These are phyloP conservation scores for Xylariales sp. DNA, from an alignment of 2,329 filamentous ascomycete genomes.

Conservation along the genomic window DNA sequence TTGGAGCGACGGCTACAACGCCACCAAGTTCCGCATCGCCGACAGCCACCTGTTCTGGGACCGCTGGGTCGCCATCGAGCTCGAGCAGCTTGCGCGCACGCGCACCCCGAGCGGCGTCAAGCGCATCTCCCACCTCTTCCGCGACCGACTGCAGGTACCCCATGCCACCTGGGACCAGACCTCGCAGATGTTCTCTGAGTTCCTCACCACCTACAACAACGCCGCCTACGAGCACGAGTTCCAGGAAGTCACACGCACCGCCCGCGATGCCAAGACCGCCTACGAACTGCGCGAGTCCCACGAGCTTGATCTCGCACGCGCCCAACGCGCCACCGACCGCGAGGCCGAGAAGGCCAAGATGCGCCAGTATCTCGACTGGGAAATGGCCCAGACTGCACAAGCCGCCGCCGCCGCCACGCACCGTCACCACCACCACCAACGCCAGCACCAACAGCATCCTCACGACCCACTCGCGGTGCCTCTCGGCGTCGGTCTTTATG, in stretches of 20 bases:
- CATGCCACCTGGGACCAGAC: conserved; percentile 82
- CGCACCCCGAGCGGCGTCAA: conserved; percentile 68
- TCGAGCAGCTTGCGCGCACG: conserved; percentile 72
- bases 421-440: conserved; percentile 13
- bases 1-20: conserved; percentile 77
- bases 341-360: conserved; percentile 65
- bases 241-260: conserved; percentile 72
- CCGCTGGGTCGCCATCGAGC: conserved; percentile 77
- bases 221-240: conserved; percentile 79
- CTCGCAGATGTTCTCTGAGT: conserved; percentile 78
- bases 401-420: conserved; percentile 37
- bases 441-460: conserved; percentile 7
- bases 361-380: conserved; percentile 85
- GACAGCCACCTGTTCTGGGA: conserved; percentile 86
- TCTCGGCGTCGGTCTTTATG: conserved; percentile 75
- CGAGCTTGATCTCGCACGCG: conserved; percentile 73
- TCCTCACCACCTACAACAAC: conserved; percentile 77
- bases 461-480: conserved; percentile 56
- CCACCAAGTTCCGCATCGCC: conserved; percentile 77
- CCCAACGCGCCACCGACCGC: conserved; percentile 65
- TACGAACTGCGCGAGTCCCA: conserved; percentile 74
- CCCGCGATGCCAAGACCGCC: conserved; percentile 71
- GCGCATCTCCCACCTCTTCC: conserved; percentile 75
- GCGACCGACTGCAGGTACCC: conserved; percentile 76
- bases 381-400: conserved; percentile 72